Percentiles rank a stretch among this genome's conserved stretches.
Conservation (phyloP, 192 early-diverging fungal species). For the Coemansia sp. region DNA sequence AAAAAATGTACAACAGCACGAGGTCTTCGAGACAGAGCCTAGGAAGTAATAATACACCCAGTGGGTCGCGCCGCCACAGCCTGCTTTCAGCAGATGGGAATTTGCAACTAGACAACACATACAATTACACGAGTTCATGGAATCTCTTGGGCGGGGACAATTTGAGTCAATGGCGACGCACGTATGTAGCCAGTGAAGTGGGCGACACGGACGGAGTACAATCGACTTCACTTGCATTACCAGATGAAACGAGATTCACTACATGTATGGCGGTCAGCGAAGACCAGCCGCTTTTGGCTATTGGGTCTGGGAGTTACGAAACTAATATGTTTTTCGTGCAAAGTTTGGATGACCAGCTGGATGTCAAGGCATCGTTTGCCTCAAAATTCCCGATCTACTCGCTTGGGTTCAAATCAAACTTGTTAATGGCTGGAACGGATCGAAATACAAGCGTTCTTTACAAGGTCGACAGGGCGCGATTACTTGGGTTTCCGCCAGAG, state of each 20-base stretch:
- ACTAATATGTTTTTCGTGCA: constrained; percentile 59
- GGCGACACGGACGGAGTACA: constrained; percentile 44
- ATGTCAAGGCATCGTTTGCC: constrained; percentile 57
- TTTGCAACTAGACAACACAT: not conserved
- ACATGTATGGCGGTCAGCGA: constrained; percentile 53
- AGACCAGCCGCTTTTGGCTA: constrained; percentile 49
- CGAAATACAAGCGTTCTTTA: constrained; percentile 54
- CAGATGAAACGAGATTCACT: constrained; percentile 50
- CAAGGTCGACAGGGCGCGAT: constrained; percentile 45
- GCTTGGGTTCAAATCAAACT: constrained; percentile 41
- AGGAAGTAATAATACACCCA: constrained; percentile 20
- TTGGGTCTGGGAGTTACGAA: constrained; percentile 52
- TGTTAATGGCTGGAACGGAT: constrained; percentile 54
- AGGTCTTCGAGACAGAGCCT: constrained; percentile 24
- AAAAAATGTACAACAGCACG: constrained; percentile 5
- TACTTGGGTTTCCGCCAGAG: constrained; percentile 27
- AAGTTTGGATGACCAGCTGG: constrained; percentile 46
- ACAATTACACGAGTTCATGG: constrained; percentile 18
- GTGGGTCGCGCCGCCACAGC: constrained; percentile 48
- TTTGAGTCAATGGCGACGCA: constrained; percentile 34
- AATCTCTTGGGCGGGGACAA: constrained; percentile 1
- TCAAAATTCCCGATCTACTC: constrained; percentile 55
- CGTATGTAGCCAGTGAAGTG: constrained; percentile 43
- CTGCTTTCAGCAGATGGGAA: constrained; percentile 26
- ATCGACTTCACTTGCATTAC: constrained; percentile 48